Evolutionary conservation across 331 rosid species (phyloP).

Genomic region (Malus hybrid): DNA sequence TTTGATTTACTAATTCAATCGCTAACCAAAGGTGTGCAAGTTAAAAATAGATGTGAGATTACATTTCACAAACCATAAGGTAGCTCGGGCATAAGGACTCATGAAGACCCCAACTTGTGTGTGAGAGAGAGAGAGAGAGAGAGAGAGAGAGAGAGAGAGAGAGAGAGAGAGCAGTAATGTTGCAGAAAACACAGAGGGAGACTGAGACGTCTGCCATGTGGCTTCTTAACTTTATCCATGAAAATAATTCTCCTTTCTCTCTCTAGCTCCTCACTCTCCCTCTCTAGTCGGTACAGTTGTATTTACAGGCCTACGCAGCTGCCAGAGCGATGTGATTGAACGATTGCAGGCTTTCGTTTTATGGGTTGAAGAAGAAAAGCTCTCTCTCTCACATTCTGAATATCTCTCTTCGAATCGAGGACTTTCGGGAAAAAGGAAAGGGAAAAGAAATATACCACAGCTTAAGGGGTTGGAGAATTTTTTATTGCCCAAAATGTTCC

Average conservation of each 20-base stretch:
- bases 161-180: conserved; percentile 18
- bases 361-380: neutral
- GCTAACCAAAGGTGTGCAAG: fast-evolving
- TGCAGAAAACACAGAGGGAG: conserved; percentile 82
- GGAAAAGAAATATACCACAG: neutral
- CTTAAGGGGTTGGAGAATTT: neutral
- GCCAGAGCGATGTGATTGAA: conserved; percentile 82
- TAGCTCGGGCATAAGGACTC: too few relatives aligned
- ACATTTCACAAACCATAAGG: too few relatives aligned
- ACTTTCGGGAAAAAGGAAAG: neutral
- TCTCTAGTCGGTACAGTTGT: conserved; percentile 31
- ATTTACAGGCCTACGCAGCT: conserved; percentile 16
- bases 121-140: conserved; percentile 1
- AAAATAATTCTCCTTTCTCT: conserved; percentile 46
- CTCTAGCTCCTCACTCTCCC: conserved; percentile 7
- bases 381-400: conserved; percentile 1
- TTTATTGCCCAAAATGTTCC: conserved; percentile 5
- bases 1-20: too few relatives aligned
- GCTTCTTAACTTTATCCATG: conserved; percentile 76
- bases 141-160: neutral
- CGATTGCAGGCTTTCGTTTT: conserved; percentile 18
- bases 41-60: too few relatives aligned
- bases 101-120: too few relatives aligned
- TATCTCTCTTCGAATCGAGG: neutral
- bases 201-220: conserved; percentile 44